Evolutionary conservation across 129 eudicot genomes (phyloP).

Genomic region (Rutidosis leptorrhynchoides): DNA sequence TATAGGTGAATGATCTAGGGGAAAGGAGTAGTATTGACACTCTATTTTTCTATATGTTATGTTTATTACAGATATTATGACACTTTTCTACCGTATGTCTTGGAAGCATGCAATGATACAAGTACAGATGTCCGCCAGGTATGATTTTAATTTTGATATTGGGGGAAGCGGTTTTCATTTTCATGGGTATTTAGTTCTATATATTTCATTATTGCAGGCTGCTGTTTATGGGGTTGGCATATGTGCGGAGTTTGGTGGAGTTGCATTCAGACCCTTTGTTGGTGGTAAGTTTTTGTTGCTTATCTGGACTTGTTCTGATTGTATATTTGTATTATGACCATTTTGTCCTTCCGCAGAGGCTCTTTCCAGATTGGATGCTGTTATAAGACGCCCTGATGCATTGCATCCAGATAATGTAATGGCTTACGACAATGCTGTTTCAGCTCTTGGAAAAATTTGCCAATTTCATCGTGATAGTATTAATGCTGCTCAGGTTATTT

Average conservation of each 20-base stretch:
- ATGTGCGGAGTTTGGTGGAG: slow-evolving; percentile 95
- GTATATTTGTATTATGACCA: neutral
- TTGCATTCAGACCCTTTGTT: slow-evolving; percentile 72
- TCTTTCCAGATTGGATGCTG: slow-evolving; percentile 85
- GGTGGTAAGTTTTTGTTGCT: slow-evolving; percentile 44
- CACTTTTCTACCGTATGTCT: slow-evolving; percentile 69
- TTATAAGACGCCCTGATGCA: slow-evolving; percentile 75
- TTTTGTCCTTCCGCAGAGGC: slow-evolving; percentile 60
- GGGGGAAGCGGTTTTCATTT: neutral
- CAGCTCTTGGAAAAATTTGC: slow-evolving; percentile 94
- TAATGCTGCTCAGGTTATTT: slow-evolving; percentile 78
- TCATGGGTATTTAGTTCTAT: slow-evolving; percentile 2
- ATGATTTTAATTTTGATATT: slow-evolving; percentile 4
- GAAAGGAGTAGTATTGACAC: no score
- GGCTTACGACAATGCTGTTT: slow-evolving; percentile 99
- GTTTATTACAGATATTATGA: slow-evolving; percentile 69
- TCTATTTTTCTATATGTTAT: no score
- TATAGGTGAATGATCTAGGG: no score
- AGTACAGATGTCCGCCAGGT: slow-evolving; percentile 94
- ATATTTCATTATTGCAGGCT: slow-evolving; percentile 65
- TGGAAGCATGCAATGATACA: slow-evolving; percentile 95
- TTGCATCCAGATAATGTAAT: slow-evolving; percentile 72
- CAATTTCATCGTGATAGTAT: slow-evolving; percentile 84
- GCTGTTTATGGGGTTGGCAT: slow-evolving; percentile 97
- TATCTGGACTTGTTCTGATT: neutral